Percentiles rank a stretch among this genome's conserved stretches.
Conservation (phyloP, 2,329 filamentous ascomycete species). For the Neoarthrinium moseri region DNA sequence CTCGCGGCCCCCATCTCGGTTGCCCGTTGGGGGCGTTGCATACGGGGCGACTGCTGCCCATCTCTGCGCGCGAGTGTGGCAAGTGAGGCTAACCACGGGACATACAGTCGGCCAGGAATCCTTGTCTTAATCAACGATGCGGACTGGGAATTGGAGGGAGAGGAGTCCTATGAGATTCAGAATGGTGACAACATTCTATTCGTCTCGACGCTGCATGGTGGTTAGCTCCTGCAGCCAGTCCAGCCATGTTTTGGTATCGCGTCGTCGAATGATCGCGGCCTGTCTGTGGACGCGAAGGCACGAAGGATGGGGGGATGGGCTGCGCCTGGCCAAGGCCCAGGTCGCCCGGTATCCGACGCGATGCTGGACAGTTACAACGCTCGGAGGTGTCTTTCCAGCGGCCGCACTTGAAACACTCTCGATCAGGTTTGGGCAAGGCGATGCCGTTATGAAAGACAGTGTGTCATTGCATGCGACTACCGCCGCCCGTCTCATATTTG, state of each 20-base stretch:
- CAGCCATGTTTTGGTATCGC: neutral
- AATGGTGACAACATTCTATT: slow-evolving; percentile 86
- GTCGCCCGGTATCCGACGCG: slow-evolving; percentile 3
- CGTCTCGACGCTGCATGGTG: slow-evolving; percentile 93
- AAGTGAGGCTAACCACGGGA: slow-evolving; percentile 21
- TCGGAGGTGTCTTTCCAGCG: neutral
- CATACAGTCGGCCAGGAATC: slow-evolving; percentile 81
- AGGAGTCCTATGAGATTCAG: slow-evolving; percentile 85
- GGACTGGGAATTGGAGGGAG: slow-evolving; percentile 97
- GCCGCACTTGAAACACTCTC: slow-evolving; percentile 18
- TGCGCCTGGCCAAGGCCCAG: neutral
- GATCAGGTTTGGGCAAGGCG: slow-evolving; percentile 9
- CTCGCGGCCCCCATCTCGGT: neutral
- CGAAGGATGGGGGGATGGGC: neutral
- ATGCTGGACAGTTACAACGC: too few relatives aligned
- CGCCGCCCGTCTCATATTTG: too few relatives aligned
- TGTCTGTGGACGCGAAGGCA: too few relatives aligned
- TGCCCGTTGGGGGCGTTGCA: too few relatives aligned
- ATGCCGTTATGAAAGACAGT: neutral
- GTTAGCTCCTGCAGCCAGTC: slow-evolving; percentile 47
- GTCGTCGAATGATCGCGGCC: slow-evolving; percentile 3
- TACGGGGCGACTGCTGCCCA: too few relatives aligned
- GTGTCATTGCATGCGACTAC: neutral
- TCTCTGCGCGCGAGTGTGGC: too few relatives aligned
- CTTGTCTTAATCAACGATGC: slow-evolving; percentile 96